These are phyloP conservation scores for Sisymbrium irio DNA, from an alignment of 345 rosid genomes.

Conservation along the genomic window DNA sequence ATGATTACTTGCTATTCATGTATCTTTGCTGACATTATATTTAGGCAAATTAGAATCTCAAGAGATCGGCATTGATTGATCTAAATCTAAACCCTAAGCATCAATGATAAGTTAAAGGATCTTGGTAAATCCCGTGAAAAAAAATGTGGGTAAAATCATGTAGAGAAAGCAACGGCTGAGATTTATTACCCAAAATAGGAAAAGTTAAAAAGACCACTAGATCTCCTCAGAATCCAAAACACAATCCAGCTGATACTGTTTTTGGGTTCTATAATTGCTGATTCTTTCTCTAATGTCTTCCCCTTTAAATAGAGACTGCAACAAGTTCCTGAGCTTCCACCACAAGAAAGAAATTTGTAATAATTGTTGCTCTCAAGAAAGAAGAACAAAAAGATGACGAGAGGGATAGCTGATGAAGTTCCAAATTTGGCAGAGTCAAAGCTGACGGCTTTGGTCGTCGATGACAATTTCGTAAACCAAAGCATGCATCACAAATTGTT, in stretches of 20 bases:
- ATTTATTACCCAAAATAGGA: constrained; percentile 17
- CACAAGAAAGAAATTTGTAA: neutral
- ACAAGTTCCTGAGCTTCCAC: constrained; percentile 1
- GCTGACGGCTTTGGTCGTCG: constrained; percentile 63
- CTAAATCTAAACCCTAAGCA: constrained; percentile 21
- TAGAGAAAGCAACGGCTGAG: constrained; percentile 8
- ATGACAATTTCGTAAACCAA: constrained; percentile 50
- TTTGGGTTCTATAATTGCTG: constrained; percentile 12
- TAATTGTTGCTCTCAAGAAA: neutral
- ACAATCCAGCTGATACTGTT: constrained; percentile 21
- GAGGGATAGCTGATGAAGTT: neutral
- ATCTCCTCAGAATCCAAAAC: constrained; percentile 27
- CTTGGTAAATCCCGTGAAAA: neutral
- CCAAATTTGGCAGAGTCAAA: constrained; percentile 24
- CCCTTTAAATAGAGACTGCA: constrained; percentile 4
- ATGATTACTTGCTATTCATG: constrained; percentile 26
- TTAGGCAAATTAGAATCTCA: constrained; percentile 11
- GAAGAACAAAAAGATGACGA: neutral
- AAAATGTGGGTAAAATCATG: neutral
- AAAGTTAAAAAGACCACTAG: neutral
- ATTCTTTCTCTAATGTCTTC: neutral
- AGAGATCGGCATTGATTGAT: neutral
- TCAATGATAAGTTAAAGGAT: constrained; percentile 4
- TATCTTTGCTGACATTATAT: neutral
- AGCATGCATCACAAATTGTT: constrained; percentile 52